phyloP scores from a whole-genome alignment of 1,284 basidiomycete genomes.

The Cutaneotrichosporon daszewskae region DNA sequence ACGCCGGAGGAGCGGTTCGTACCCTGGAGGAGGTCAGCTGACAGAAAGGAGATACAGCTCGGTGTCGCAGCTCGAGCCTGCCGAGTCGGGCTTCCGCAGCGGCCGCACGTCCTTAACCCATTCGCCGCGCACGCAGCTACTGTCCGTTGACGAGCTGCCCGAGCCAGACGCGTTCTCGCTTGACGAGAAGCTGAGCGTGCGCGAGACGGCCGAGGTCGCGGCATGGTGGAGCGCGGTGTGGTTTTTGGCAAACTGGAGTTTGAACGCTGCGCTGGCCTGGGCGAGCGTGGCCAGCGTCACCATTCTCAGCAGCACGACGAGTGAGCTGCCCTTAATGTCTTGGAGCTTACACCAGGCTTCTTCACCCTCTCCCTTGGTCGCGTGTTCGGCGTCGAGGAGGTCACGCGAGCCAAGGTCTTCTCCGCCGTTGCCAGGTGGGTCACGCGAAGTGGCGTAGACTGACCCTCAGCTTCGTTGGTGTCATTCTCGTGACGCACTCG shows the following conservation, averaged over 20 bases:
- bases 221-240: constrained; percentile 73
- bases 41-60: background rate
- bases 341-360: constrained; percentile 59
- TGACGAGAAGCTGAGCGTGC: constrained; percentile 52
- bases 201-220: constrained; percentile 71
- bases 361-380: constrained; percentile 85
- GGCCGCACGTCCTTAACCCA: background rate
- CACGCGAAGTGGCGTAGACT: constrained; percentile 1
- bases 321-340: constrained; percentile 51
- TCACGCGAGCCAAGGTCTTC: constrained; percentile 69
- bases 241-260: constrained; percentile 86
- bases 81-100: background rate
- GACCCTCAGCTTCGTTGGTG: constrained; percentile 67
- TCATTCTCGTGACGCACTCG: constrained; percentile 76
- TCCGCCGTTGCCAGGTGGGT: constrained; percentile 74
- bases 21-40: too few species aligned
- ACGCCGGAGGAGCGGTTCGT: background rate
- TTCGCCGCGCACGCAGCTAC: background rate
- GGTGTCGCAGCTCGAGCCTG: constrained; percentile 1
- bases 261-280: constrained; percentile 73
- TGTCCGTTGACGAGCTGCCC: background rate
- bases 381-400: constrained; percentile 72
- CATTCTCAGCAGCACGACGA: constrained; percentile 79
- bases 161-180: constrained; percentile 4
- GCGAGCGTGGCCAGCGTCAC: constrained; percentile 89